phyloP scores from a whole-genome alignment of 208 protist genomes.

The Leishmania turanica region DNA sequence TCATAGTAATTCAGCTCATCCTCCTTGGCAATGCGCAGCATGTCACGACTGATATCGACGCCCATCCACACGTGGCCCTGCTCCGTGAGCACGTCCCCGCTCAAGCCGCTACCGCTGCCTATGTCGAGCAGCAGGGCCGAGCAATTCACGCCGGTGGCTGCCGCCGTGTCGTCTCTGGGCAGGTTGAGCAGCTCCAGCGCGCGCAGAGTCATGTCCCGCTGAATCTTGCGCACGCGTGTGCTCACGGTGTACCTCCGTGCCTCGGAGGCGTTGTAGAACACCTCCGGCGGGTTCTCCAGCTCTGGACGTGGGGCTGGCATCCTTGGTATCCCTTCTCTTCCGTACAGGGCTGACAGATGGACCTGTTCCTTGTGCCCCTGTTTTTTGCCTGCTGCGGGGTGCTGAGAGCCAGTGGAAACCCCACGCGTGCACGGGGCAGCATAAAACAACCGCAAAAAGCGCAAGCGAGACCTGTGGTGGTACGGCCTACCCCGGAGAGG shows the following conservation, averaged over 20 bases:
- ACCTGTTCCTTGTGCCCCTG: neutral
- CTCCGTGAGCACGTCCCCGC: constrained; percentile 95
- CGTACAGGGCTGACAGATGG: neutral
- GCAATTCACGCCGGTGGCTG: constrained; percentile 19
- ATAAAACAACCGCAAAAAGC: neutral
- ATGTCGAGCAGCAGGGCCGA: constrained; percentile 96
- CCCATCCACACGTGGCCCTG: constrained; percentile 97
- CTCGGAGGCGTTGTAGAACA: constrained; percentile 96
- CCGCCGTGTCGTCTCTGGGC: constrained; percentile 39
- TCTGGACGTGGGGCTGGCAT: constrained; percentile 90
- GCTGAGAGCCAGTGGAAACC: neutral
- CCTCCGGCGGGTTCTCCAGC: constrained; percentile 93
- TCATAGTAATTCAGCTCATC: constrained; percentile 62
- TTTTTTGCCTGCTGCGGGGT: neutral
- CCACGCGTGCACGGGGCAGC: neutral
- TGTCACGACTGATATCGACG: constrained; percentile 95
- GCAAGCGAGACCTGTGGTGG: no score
- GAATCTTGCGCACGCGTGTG: constrained; percentile 96
- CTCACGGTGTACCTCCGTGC: constrained; percentile 95
- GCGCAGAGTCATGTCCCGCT: constrained; percentile 97
- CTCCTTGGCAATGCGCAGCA: constrained; percentile 93
- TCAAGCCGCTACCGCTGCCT: constrained; percentile 98
- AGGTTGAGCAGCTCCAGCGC: constrained; percentile 97
- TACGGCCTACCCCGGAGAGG: neutral
- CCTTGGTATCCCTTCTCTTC: neutral